Percentiles rank a stretch among this genome's conserved stretches.
Evolutionary conservation across 805 yeast species (phyloP).

Genomic region (Candida ovalis): DNA sequence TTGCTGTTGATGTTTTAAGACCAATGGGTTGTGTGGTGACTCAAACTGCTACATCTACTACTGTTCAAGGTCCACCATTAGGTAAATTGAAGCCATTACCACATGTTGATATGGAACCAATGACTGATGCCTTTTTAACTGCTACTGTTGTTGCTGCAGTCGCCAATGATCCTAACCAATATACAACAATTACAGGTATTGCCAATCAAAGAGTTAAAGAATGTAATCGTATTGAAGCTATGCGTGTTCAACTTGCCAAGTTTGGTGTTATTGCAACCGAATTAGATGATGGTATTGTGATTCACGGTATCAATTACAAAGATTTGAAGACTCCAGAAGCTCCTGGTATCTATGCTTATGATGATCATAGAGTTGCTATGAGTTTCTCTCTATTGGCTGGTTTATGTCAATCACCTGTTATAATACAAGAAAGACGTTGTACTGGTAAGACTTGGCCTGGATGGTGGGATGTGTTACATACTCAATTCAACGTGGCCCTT

Average conservation of each 20-base stretch:
- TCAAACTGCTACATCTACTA: slow-evolving; percentile 82
- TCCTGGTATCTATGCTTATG: slow-evolving; percentile 73
- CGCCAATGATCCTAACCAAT: slow-evolving; percentile 52
- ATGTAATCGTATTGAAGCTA: slow-evolving; percentile 93
- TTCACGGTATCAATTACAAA: slow-evolving; percentile 60
- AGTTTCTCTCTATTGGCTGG: slow-evolving; percentile 88
- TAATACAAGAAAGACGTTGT: slow-evolving; percentile 82
- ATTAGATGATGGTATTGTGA: slow-evolving; percentile 87
- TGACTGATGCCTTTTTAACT: slow-evolving; percentile 98
- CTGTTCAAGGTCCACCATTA: slow-evolving; percentile 82
- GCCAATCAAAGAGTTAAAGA: slow-evolving; percentile 98
- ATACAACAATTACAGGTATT: slow-evolving; percentile 87
- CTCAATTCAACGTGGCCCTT: slow-evolving; percentile 56
- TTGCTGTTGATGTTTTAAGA: slow-evolving; percentile 85
- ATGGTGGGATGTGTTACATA: slow-evolving; percentile 94
- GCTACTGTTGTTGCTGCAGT: slow-evolving; percentile 95
- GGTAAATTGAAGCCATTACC: slow-evolving; percentile 68
- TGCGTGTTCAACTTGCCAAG: slow-evolving; percentile 83
- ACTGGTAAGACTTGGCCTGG: slow-evolving; percentile 99
- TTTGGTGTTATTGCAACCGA: slow-evolving; percentile 87
- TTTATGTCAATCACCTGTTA: slow-evolving; percentile 52
- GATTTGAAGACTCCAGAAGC: slow-evolving; percentile 53
- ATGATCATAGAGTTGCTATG: slow-evolving; percentile 98
- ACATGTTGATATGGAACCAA: slow-evolving; percentile 95
- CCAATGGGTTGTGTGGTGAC: slow-evolving; percentile 94